Base-by-base conservation (phyloP, 75 land plant species). In the Azolla pinnata region DNA sequence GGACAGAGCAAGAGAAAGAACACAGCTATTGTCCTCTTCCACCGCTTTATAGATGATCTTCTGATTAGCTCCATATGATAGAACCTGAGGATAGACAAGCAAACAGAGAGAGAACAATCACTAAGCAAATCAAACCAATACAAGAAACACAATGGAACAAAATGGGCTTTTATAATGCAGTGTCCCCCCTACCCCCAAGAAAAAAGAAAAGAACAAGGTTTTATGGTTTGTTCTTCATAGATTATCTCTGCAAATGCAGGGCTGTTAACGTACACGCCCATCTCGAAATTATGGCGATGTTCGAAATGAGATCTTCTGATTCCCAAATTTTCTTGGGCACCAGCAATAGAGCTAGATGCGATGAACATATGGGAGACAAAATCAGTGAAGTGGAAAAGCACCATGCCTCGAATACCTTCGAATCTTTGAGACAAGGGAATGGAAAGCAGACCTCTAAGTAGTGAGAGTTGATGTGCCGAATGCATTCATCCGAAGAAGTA, bases 401-500 rank as follows among this genome's bases (percentile, higher is more conserved):
- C 14, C 49, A 4, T 2, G 49, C 12, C n/a, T 2, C 2, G 49
- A 17, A 17, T 23, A 23, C 49, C 2, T 23, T 18, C 49, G 14
- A 38, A 38, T 7, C 7, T 7, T 7, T 7, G 14, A 7, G 7
- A 38, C 42, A 38, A 38, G 42, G 42, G 42, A 38, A 7, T n/a
- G n/a, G n/a, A 38, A 38, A 18, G 49, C 49, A 18, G n/a, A 46
- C 49, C 29, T 82, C 74, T 50, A 75, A 78, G 42, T 70, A 90
- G 64, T 57, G 83, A 7, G 68, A 27, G 51, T 90, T 77, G 67
- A 90, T 83, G 50, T 74, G 66, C 19, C 62, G 33, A 38, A 90
- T 67, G 75, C 97, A 90, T 31, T 52, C 63, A 57, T 81, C 81
- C 2, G 91, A 86, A 21, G 42, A 29, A 33, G 91, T 86, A 2